Evolutionary conservation across 495 filamentous ascomycete genomes (phyloP), one percentile per base, ranked within the genome.

Genomic region (Cudoniella acicularis): DNA sequence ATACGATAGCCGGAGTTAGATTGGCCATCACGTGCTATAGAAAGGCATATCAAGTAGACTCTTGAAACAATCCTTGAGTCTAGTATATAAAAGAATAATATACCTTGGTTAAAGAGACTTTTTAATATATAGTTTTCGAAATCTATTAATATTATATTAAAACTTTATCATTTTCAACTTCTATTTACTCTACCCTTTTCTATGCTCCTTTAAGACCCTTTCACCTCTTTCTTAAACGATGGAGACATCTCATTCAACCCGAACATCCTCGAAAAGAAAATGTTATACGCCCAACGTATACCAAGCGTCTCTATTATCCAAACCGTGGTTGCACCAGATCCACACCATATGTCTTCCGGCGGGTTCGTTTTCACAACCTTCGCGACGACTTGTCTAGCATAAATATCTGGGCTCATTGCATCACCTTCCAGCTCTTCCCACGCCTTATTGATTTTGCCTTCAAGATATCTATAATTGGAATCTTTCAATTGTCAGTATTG

Each of bases 181-280:
- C n/a, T n/a, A n/a, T n/a, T n/a, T n/a, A n/a, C n/a, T n/a, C n/a
- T n/a, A n/a, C n/a, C n/a, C n/a, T n/a, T n/a, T n/a, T n/a, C n/a
- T n/a, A n/a, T n/a, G n/a, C n/a, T n/a, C n/a, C n/a, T n/a, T n/a
- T n/a, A n/a, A n/a, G n/a, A n/a, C n/a, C n/a, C n/a, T n/a, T 36
- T 36, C 30, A 36, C 30, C 30, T 36, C 4, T 36, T 36, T 36
- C 41, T 56, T 41, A 2, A 46, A 8, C 10, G 40, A 27, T 2
- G 54, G 54, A 4, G 43, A 8, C 41, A 56, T 48, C 40, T 22
- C 24, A 48, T 56, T 27, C 41, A 56, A 22, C 54, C 54, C 54
- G 21, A 56, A 56, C 54, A 56, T 9, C 54, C 43, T 56, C 54
- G 54, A 56, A 30, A 56, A 56, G 9, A 40, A 16, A 25, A 56